Conservation (phyloP, 2,329 filamentous ascomycete species). For the Akanthomyces dipterigenus region DNA sequence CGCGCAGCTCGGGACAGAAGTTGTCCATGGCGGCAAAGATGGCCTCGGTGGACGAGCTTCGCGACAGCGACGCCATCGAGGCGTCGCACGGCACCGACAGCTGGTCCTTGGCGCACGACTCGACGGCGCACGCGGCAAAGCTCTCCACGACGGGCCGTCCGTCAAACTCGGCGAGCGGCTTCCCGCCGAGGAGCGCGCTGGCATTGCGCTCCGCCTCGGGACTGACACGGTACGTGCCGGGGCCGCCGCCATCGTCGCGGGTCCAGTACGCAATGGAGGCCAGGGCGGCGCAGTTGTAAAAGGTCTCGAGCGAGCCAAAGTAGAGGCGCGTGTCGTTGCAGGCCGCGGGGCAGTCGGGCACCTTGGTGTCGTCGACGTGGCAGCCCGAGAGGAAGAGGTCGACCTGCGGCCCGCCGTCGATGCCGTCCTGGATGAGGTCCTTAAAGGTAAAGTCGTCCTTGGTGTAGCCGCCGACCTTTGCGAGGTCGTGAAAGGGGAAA, state of each 20-base stretch:
- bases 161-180: slow-evolving; percentile 25
- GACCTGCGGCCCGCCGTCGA: slow-evolving; percentile 26
- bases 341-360: slow-evolving; percentile 26
- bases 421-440: slow-evolving; percentile 27
- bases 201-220: slow-evolving; percentile 30
- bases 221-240: slow-evolving; percentile 23
- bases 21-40: slow-evolving; percentile 28
- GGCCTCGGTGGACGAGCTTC: slow-evolving; percentile 21
- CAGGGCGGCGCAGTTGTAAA: slow-evolving; percentile 33
- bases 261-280: slow-evolving; percentile 29
- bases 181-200: slow-evolving; percentile 28
- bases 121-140: slow-evolving; percentile 29
- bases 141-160: slow-evolving; percentile 24
- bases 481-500: slow-evolving; percentile 31
- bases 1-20: slow-evolving; percentile 30
- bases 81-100: slow-evolving; percentile 25
- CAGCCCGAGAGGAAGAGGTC: slow-evolving; percentile 28
- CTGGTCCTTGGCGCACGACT: slow-evolving; percentile 28
- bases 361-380: slow-evolving; percentile 18
- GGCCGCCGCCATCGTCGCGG: too few relatives aligned
- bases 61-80: slow-evolving; percentile 22
- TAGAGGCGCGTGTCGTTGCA: slow-evolving; percentile 24
- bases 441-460: slow-evolving; percentile 25
- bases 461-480: slow-evolving; percentile 21
- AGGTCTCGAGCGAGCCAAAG: slow-evolving; percentile 30